Conservation (phyloP, 2,329 filamentous ascomycete genomes). For the Myriosclerotinia curreyana region DNA sequence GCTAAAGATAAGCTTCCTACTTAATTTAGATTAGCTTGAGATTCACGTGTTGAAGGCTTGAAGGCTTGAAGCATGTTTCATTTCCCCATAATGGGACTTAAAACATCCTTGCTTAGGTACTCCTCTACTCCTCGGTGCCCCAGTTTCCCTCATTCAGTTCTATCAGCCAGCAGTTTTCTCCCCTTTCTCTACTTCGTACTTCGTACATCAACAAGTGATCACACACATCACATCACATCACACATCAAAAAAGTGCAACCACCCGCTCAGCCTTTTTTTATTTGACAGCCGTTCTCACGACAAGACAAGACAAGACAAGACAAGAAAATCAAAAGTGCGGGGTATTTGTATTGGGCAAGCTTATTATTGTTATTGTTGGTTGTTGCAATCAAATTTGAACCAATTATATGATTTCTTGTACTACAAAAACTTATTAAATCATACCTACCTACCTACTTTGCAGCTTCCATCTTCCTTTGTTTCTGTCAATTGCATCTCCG, state of each 20-base stretch:
- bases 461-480: constrained; percentile 22
- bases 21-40: background rate
- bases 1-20: background rate
- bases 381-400: no score
- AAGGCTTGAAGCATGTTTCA: background rate
- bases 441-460: background rate
- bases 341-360: constrained; percentile 5
- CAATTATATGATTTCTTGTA: constrained; percentile 17
- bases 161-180: no score
- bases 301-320: background rate
- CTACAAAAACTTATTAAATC: background rate
- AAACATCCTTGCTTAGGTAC: no score
- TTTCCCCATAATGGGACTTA: constrained; percentile 15
- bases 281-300: background rate
- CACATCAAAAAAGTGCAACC: constrained; percentile 3
- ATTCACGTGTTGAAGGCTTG: background rate
- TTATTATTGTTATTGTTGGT: constrained; percentile 9
- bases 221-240: no score
- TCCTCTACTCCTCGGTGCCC: no score
- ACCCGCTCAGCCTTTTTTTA: background rate
- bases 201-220: no score
- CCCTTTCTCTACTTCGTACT: no score
- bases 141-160: no score
- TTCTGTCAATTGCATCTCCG: constrained; percentile 14
- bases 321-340: constrained; percentile 16